A percentile compares a stretch with the other conserved stretches of the same genome.
Conservation (phyloP, 1,284 basidiomycete genomes). For the Ceratobasidium sp. region DNA sequence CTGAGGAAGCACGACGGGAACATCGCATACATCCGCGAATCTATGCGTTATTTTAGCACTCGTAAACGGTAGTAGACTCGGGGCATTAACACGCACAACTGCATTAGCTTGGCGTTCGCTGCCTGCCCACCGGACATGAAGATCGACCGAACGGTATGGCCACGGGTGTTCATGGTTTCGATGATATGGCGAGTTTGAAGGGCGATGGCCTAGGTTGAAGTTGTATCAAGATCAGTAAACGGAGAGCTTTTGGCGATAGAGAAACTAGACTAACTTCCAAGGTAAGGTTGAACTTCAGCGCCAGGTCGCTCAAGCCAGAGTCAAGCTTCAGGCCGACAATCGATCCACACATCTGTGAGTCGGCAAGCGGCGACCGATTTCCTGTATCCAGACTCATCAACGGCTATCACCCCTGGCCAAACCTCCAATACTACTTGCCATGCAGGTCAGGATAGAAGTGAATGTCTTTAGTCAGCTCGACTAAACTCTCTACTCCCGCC, state of each 20-base stretch:
- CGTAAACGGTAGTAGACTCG: background rate
- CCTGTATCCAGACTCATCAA: conserved; percentile 63
- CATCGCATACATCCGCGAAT: conserved; percentile 85
- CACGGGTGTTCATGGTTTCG: conserved; percentile 88
- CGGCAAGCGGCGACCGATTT: conserved; percentile 96
- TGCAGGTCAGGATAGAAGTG: conserved; percentile 96
- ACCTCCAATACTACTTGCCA: conserved; percentile 61
- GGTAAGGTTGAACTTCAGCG: conserved; percentile 90
- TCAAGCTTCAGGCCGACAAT: conserved; percentile 90
- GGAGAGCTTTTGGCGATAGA: background rate
- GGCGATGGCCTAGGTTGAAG: conserved; percentile 75
- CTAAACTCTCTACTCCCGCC: conserved; percentile 71
- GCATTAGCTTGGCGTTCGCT: conserved; percentile 86
- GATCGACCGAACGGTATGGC: conserved; percentile 87
- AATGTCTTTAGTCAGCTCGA: conserved; percentile 89
- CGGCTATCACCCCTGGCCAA: background rate
- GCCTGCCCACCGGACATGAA: conserved; percentile 96
- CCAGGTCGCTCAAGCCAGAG: conserved; percentile 82
- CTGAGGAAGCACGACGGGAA: conserved; percentile 87
- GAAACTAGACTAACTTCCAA: conserved; percentile 70
- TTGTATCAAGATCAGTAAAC: background rate
- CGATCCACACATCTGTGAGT: conserved; percentile 92
- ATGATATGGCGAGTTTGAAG: conserved; percentile 96
- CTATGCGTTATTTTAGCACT: background rate
- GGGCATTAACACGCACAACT: conserved; percentile 60